Percentiles rank a stretch among this genome's conserved stretches.
These are phyloP conservation scores for Apiospora hydei DNA, from an alignment of 2,329 filamentous ascomycete genomes.

Conservation along the genomic window DNA sequence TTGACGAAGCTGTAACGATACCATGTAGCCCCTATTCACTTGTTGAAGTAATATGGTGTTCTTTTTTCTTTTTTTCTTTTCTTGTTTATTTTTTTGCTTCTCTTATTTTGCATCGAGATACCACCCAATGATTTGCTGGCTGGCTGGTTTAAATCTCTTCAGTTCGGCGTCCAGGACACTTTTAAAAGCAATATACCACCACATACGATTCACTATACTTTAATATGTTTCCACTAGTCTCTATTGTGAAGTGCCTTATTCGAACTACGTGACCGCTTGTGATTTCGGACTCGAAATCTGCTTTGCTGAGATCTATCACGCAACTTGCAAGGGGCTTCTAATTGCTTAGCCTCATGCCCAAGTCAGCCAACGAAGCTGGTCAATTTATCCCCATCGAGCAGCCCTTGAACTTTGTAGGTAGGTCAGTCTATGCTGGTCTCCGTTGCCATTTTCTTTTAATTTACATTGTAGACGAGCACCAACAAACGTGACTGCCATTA, in stretches of 20 bases:
- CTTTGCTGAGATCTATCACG: background rate
- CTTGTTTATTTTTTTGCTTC: background rate
- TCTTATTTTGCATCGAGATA: conserved; percentile 6
- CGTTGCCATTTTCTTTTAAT: background rate
- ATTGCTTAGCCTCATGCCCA: too few relatives aligned
- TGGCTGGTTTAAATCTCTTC: conserved; percentile 10
- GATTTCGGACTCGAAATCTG: background rate
- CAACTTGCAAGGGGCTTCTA: background rate
- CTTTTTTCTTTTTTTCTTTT: background rate
- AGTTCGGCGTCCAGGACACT: conserved; percentile 12
- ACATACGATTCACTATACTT: background rate
- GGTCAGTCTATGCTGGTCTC: background rate
- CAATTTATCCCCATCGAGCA: background rate
- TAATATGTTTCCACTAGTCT: background rate
- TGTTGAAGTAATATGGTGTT: background rate
- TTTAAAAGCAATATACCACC: conserved; percentile 13
- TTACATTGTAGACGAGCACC: background rate
- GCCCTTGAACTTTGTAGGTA: background rate
- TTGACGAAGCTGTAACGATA: conserved; percentile 20
- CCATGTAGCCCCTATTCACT: conserved; percentile 18
- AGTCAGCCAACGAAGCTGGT: background rate
- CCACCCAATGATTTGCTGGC: conserved; percentile 9
- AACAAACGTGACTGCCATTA: background rate
- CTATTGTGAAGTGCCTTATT: background rate
- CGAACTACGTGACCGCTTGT: background rate